Percentiles rank a stretch among this genome's conserved stretches.
phyloP scores from a whole-genome alignment of 2,329 filamentous ascomycete genomes.

The Alternaria ethzedia region DNA sequence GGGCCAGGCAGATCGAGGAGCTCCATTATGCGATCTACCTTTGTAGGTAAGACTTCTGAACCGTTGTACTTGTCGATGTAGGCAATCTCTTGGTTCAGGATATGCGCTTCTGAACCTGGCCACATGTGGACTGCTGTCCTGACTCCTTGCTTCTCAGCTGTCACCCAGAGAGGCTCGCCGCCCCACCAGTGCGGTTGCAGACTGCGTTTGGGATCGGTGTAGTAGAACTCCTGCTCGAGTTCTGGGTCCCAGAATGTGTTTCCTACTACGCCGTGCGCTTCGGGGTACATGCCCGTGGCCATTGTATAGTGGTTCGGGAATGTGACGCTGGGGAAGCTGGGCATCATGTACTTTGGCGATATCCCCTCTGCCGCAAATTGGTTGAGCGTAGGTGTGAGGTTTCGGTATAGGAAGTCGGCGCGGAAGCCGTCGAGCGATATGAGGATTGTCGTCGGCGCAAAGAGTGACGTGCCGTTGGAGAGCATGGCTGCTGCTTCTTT shows the following conservation, averaged over 20 bases:
- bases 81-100: slow-evolving; percentile 74
- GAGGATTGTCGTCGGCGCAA: slow-evolving; percentile 89
- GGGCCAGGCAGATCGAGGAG: slow-evolving; percentile 82
- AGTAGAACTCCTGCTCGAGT: slow-evolving; percentile 81
- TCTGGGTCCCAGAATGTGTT: slow-evolving; percentile 93
- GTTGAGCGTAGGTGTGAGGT: slow-evolving; percentile 81
- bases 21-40: slow-evolving; percentile 80
- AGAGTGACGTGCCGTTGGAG: slow-evolving; percentile 85
- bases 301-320: slow-evolving; percentile 95
- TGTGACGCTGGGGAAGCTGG: slow-evolving; percentile 93
- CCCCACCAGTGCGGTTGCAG: slow-evolving; percentile 93
- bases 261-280: slow-evolving; percentile 89
- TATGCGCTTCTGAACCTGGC: slow-evolving; percentile 92
- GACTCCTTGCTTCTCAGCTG: slow-evolving; percentile 82
- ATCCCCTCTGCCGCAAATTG: slow-evolving; percentile 82
- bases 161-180: slow-evolving; percentile 92
- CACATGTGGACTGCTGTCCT: slow-evolving; percentile 94
- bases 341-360: slow-evolving; percentile 89
- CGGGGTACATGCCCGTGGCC: slow-evolving; percentile 89
- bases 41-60: slow-evolving; percentile 73
- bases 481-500: slow-evolving; percentile 44
- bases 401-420: slow-evolving; percentile 86
- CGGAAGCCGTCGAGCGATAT: slow-evolving; percentile 96
- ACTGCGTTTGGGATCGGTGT: slow-evolving; percentile 77
- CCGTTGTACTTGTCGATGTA: slow-evolving; percentile 87